Conservation (phyloP, 306 rosid species). For the Citrullus amarus region DNA sequence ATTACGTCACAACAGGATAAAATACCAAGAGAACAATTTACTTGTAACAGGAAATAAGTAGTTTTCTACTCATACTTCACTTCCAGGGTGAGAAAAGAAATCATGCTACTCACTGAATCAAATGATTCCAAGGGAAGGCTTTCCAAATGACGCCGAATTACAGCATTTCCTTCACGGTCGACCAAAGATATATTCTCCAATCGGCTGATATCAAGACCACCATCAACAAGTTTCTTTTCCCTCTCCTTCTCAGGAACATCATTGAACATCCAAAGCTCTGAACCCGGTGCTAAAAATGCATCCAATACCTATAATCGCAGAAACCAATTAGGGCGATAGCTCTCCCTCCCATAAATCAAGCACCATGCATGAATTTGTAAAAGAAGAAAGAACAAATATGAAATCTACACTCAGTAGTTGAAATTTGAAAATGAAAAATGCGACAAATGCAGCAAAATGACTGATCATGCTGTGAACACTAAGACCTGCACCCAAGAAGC, state of each 20-base stretch:
- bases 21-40: not conserved
- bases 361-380: not conserved
- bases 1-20: conserved; percentile 10
- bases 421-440: not conserved
- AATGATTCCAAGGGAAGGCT: conserved; percentile 87
- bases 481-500: conserved; percentile 18
- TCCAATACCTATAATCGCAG: conserved; percentile 53
- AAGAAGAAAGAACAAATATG: not conserved
- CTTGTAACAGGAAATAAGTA: not conserved
- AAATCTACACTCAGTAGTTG: not conserved
- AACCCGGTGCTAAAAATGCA: conserved; percentile 67
- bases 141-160: conserved; percentile 79
- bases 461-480: conserved; percentile 14
- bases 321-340: not conserved
- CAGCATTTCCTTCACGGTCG: conserved; percentile 89
- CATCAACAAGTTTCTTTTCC: conserved; percentile 71
- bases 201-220: conserved; percentile 69
- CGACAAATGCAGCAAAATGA: not conserved
- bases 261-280: conserved; percentile 97
- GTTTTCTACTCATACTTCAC: not conserved
- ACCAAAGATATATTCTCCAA: conserved; percentile 65
- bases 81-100: not conserved
- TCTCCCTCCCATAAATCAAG: not conserved
- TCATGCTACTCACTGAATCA: conserved; percentile 60
- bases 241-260: conserved; percentile 81